A percentile compares a stretch with the other conserved stretches of the same genome.
These are phyloP conservation scores for Panicum virgatum DNA, from an alignment of 202 grass and related monocot genomes.

Conservation along the genomic window DNA sequence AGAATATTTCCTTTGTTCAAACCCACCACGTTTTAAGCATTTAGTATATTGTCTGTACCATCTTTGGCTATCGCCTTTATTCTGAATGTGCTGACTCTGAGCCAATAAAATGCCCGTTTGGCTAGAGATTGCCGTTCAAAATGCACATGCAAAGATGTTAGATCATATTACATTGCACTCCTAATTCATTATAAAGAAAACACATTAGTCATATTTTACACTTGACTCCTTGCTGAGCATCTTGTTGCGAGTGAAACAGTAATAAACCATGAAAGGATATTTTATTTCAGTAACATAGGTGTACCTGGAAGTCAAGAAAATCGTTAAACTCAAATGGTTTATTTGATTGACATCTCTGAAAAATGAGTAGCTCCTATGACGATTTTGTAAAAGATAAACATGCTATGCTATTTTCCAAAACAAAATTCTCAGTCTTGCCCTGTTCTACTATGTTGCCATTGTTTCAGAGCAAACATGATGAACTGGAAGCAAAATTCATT, in stretches of 20 bases:
- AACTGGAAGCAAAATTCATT: slow-evolving; percentile 85
- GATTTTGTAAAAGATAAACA: not conserved
- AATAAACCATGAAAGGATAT: not conserved
- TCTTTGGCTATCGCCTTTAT: not conserved
- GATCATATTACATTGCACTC: not conserved
- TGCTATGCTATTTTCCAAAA: not conserved
- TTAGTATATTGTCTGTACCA: not conserved
- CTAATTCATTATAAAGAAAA: not conserved
- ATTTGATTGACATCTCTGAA: not conserved
- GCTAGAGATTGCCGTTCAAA: not conserved
- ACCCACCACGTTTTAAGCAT: not conserved
- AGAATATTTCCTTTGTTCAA: not conserved
- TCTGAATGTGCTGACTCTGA: not conserved
- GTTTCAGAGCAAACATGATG: slow-evolving; percentile 75
- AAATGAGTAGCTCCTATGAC: not conserved
- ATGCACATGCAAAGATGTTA: not conserved
- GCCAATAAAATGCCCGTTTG: not conserved
- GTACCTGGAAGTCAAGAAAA: not conserved
- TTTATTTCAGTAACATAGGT: not conserved
- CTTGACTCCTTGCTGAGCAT: not conserved
- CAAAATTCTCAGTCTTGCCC: not conserved
- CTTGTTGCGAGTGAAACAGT: not conserved
- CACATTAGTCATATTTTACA: not conserved
- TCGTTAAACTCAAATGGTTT: not conserved
- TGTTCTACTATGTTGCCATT: not conserved